Evolutionary conservation across 306 rosid genomes (phyloP).

Genomic region (Quercus dentata): DNA sequence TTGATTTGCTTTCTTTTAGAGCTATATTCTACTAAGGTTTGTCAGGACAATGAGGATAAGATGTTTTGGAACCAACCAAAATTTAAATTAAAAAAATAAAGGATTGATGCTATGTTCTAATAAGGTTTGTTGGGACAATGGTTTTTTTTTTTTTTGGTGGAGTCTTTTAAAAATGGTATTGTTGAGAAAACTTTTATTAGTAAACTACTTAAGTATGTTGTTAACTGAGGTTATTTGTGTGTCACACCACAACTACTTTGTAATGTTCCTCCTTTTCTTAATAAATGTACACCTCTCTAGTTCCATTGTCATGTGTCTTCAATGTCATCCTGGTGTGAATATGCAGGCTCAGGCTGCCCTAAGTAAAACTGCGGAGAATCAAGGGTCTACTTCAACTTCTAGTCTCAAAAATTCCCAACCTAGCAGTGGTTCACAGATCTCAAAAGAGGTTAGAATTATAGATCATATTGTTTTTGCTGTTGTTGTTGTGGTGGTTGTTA

Average conservation of each 20-base stretch:
- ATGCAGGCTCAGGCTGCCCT: constrained; percentile 62
- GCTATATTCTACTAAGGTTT: no score
- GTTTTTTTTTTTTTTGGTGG: no score
- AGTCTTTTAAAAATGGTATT: not conserved
- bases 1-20: no score
- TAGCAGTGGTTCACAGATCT: constrained; percentile 35
- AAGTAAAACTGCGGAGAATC: constrained; percentile 26
- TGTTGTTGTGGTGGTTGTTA: not conserved
- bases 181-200: not conserved
- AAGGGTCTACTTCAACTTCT: constrained; percentile 34
- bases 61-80: no score
- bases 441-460: constrained; percentile 63
- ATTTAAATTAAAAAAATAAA: no score
- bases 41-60: no score
- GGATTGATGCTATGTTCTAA: no score
- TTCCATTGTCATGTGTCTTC: constrained; percentile 8
- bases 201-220: not conserved
- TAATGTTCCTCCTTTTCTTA: not conserved
- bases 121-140: no score
- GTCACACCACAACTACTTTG: not conserved
- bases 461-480: not conserved
- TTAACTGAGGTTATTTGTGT: no score
- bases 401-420: constrained; percentile 36
- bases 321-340: not conserved
- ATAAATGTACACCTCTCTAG: not conserved